Evolutionary conservation across 768 basidiomycete species (phyloP), one percentile per base, ranked within the genome.

Genomic region (Galerina sulciceps): DNA sequence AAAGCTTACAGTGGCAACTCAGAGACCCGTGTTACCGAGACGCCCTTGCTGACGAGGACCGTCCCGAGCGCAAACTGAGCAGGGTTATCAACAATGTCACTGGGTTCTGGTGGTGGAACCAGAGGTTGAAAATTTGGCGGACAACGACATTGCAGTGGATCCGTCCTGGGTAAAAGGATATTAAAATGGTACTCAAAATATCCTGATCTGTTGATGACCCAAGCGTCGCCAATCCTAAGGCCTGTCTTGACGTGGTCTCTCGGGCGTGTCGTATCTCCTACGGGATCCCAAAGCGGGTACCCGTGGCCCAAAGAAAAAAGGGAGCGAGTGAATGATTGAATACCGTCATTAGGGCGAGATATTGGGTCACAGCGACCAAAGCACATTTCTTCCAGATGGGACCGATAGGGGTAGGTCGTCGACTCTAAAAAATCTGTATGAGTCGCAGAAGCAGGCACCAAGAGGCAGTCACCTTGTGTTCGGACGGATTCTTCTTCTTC

Each of bases 141-240:
- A 3, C 23, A 41, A 1, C 6, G 17, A n/a, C 11, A 10, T 36
- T 51, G 48, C 11, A 23, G 26, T 17, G 26, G 1, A 23, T 60
- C 31, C 10, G 50, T 20, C 10, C 26, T 2, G 1, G 56, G 51
- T 14, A 47, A 38, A 31, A 53, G 57, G 2, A 61, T 53, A n/a
- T 61, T 61, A 56, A 61, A 61, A 38, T 45, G 49, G 13, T 46
- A 58, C n/a, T 6, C 5, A 44, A 61, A 61, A 15, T 23, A 6
- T 10, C 60, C 56, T 20, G 22, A 4, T 2, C 36, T 13, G 10
- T 40, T 37, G 17, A 61, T 11, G 13, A 26, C 3, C 10, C 60
- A 56, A 34, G 57, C 60, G 38, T 61, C 60, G 11, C 59, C 60
- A 2, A 61, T 53, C 18, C 15, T 36, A 15, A 42, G 10, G 11